Evolutionary conservation across 2,329 filamentous ascomycete genomes (phyloP).

Genomic region (Neoscytalidium dimidiatum): DNA sequence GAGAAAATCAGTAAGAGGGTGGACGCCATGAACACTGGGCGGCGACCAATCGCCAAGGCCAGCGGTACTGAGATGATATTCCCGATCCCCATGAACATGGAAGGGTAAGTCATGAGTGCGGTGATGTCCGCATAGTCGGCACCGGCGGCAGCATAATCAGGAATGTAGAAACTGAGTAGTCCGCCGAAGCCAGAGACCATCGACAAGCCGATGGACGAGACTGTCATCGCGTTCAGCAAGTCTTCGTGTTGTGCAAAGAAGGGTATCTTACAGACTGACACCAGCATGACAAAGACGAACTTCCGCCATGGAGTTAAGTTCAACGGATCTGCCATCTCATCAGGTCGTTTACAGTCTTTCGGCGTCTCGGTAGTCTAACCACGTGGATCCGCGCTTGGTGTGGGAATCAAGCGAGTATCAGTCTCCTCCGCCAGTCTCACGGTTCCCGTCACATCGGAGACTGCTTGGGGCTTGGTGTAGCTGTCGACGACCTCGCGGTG

Average conservation of each 20-base stretch:
- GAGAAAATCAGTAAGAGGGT: slow-evolving; percentile 23
- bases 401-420: slow-evolving; percentile 30
- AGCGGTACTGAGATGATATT: slow-evolving; percentile 27
- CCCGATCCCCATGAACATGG: slow-evolving; percentile 31
- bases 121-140: slow-evolving; percentile 44
- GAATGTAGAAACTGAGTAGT: slow-evolving; percentile 45
- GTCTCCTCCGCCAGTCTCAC: slow-evolving; percentile 31
- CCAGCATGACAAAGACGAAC: slow-evolving; percentile 29
- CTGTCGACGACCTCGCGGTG: slow-evolving; percentile 15
- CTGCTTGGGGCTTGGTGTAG: slow-evolving; percentile 18
- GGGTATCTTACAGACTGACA: slow-evolving; percentile 29
- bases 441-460: slow-evolving; percentile 29
- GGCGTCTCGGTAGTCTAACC: slow-evolving; percentile 22
- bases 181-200: slow-evolving; percentile 47
- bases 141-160: slow-evolving; percentile 38
- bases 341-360: slow-evolving; percentile 15
- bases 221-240: slow-evolving; percentile 24
- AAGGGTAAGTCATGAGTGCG: slow-evolving; percentile 30
- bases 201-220: slow-evolving; percentile 42
- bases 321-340: slow-evolving; percentile 31
- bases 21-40: slow-evolving; percentile 25
- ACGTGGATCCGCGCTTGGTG: slow-evolving; percentile 33
- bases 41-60: slow-evolving; percentile 27
- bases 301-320: slow-evolving; percentile 33
- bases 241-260: no score